A percentile compares a stretch with the other conserved stretches of the same genome.
These are phyloP conservation scores for Dittrichia graveolens DNA, from an alignment of 129 eudicot genomes.

Conservation along the genomic window DNA sequence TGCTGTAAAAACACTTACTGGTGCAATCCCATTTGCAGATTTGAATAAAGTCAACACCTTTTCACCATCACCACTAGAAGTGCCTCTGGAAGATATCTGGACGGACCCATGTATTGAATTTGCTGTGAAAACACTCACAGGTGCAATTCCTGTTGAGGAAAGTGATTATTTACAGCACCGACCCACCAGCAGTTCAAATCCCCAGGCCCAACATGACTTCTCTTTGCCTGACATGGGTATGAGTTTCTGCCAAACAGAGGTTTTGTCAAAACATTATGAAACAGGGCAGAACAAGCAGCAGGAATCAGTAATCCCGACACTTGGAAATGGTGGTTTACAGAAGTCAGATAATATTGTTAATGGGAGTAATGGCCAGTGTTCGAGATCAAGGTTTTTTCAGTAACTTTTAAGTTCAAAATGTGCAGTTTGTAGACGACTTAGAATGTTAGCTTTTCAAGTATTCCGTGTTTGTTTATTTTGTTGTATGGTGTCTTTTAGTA, in stretches of 20 bases:
- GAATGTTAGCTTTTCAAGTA: slow-evolving; percentile 28
- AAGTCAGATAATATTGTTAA: slow-evolving; percentile 24
- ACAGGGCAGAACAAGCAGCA: slow-evolving; percentile 27
- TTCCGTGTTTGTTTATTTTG: slow-evolving; percentile 1
- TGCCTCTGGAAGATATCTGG: slow-evolving; percentile 49
- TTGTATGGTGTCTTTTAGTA: slow-evolving; percentile 1
- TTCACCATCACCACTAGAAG: slow-evolving; percentile 27
- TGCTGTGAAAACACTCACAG: slow-evolving; percentile 77
- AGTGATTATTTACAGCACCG: slow-evolving; percentile 44
- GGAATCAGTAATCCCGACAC: slow-evolving; percentile 15
- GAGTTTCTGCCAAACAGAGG: slow-evolving; percentile 36
- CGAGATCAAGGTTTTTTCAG: slow-evolving; percentile 39
- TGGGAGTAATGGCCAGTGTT: slow-evolving; percentile 34
- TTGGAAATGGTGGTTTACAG: slow-evolving; percentile 32
- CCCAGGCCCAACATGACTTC: slow-evolving; percentile 3
- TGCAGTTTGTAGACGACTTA: slow-evolving; percentile 35
- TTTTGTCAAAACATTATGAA: slow-evolving; percentile 29
- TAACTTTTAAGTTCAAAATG: slow-evolving; percentile 30
- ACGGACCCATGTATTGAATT: slow-evolving; percentile 73
- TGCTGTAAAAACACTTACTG: slow-evolving; percentile 92
- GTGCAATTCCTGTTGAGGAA: slow-evolving; percentile 57
- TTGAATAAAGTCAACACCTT: slow-evolving; percentile 33
- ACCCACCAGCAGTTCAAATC: slow-evolving; percentile 31
- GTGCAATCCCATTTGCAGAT: slow-evolving; percentile 61
- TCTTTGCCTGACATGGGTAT: slow-evolving; percentile 33